Percentiles rank a stretch among this genome's conserved stretches.
These are phyloP conservation scores for Heliosperma pusillum DNA, from an alignment of 148 eudicot species.

Conservation along the genomic window DNA sequence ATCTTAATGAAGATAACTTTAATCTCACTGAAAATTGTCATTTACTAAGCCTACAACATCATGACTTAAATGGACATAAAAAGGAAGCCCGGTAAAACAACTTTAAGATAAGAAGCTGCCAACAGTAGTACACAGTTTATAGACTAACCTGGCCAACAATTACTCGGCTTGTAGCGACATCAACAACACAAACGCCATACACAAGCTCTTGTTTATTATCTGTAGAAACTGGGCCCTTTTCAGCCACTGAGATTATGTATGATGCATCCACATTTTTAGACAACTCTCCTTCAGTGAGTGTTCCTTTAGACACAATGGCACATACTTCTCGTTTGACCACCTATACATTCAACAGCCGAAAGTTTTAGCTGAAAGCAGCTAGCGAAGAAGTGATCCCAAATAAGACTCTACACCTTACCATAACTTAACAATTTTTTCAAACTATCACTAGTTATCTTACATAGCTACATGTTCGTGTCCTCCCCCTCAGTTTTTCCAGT, in stretches of 20 bases:
- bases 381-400: background rate
- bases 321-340: constrained; percentile 96
- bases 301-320: constrained; percentile 93
- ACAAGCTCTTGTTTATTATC: constrained; percentile 39
- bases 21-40: background rate
- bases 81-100: background rate
- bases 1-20: background rate
- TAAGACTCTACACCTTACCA: background rate
- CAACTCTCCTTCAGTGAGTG: constrained; percentile 90
- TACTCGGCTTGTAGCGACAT: constrained; percentile 79
- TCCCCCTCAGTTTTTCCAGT: background rate
- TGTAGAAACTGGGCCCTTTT: constrained; percentile 42
- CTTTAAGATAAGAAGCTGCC: background rate
- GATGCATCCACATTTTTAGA: constrained; percentile 83
- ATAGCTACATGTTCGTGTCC: background rate
- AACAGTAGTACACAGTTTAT: background rate
- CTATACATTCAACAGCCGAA: constrained; percentile 28
- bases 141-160: constrained; percentile 80
- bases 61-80: background rate
- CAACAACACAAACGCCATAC: constrained; percentile 84
- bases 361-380: background rate
- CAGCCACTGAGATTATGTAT: constrained; percentile 71
- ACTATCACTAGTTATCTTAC: background rate
- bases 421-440: background rate
- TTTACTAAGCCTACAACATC: background rate